Base-by-base conservation (phyloP, 2,329 filamentous ascomycete genomes). In the Talaromyces amestolkiae region DNA sequence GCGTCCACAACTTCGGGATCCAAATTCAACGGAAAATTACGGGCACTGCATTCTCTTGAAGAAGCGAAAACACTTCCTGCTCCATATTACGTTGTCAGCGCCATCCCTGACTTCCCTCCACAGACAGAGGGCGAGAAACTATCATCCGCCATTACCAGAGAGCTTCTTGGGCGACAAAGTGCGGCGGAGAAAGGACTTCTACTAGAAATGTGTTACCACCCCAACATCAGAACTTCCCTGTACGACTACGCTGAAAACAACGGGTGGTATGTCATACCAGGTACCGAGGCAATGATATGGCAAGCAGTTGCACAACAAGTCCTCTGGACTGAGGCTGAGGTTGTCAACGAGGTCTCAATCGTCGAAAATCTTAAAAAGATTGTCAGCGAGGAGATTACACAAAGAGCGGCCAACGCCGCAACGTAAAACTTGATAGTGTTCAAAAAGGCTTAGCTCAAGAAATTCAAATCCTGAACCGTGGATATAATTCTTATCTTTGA, bases 201-300 rank as follows among this genome's bases (percentile, higher is more conserved):
- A 31, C 53, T 73, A 33, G 70, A 73, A 53, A 73, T 73, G 71
- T 73, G 71, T 51, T 73, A 73, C 61, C 67, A 69, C 64, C 66
- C 71, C 63, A 61, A 61, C 51, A 15, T 64, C 67, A 24, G 66
- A 33, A 72, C 71, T 8, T 63, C 62, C 2, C 58, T 72, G 17
- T 64, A 67, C 10, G 64, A 62, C 4, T 60, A 66, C 9, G 69
- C 66, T 0, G 65, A 67, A n/a, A 61, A 58, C 4, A 54, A 62
- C 13, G 70, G 70, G 13, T 72, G 71, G 71, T 64, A 54, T 15
- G 64, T 66, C 8, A 67, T 71, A 60, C 24, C 58, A 10, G 71
- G 71, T 3, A 70, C 70, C 1, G 69, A 69, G 49, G 69, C 69
- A 17, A 61, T 72, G 58, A 69, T 69, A 15, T 65, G 69, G 41